These are phyloP conservation scores for Pichia sp. DNA, from an alignment of 1,139 yeast genomes.

Conservation along the genomic window DNA sequence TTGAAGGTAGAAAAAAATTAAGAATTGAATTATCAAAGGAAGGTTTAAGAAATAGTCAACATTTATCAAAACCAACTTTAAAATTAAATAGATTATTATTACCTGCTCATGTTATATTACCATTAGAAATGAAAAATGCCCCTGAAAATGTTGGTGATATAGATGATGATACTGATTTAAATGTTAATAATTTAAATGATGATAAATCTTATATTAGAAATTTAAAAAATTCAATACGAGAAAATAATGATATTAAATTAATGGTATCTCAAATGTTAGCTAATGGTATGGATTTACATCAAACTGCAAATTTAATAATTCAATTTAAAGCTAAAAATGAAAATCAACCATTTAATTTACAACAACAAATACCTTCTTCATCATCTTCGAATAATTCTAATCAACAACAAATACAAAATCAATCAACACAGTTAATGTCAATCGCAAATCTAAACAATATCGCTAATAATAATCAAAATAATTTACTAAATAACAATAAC, in stretches of 20 bases:
- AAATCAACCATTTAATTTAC: background rate
- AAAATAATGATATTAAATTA: constrained; percentile 27
- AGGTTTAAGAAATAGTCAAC: constrained; percentile 40
- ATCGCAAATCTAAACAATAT: no score
- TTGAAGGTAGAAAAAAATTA: constrained; percentile 39
- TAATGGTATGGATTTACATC: constrained; percentile 30
- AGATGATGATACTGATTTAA: constrained; percentile 2
- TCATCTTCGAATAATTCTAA: background rate
- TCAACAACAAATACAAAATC: no score
- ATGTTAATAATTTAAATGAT: constrained; percentile 5
- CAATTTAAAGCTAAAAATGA: constrained; percentile 18
- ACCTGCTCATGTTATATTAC: constrained; percentile 52
- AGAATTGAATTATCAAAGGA: constrained; percentile 59
- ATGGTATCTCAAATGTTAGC: constrained; percentile 30
- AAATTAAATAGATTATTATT: constrained; percentile 38
- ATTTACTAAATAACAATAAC: background rate
- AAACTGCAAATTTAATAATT: constrained; percentile 25
- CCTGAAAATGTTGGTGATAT: constrained; percentile 12
- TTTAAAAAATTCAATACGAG: constrained; percentile 18
- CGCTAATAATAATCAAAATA: no score
- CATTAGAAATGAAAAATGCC: constrained; percentile 39
- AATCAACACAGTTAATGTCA: no score
- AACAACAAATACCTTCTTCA: background rate
- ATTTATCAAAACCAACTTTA: constrained; percentile 37
- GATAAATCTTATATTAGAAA: constrained; percentile 10